Conservation (phyloP, 305 asterid genomes). For the Solanum aculeatissimum region DNA sequence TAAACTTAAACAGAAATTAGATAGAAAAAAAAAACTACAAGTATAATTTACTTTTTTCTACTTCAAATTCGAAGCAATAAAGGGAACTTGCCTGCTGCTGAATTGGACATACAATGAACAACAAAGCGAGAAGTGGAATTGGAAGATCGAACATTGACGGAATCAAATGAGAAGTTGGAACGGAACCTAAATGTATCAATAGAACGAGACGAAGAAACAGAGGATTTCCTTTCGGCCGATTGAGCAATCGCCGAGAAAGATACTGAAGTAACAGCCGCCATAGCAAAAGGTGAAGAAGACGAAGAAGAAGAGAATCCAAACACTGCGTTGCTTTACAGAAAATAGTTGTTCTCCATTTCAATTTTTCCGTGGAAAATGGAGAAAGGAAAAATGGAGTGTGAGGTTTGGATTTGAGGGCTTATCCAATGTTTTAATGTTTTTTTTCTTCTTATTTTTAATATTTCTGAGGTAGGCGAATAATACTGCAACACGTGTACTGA, state of each 20-base stretch:
- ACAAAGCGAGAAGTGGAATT: slow-evolving; percentile 32
- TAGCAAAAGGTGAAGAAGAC: slow-evolving; percentile 1
- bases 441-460: neutral
- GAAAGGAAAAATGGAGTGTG: slow-evolving; percentile 5
- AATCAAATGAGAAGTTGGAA: slow-evolving; percentile 10
- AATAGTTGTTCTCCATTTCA: slow-evolving; percentile 7
- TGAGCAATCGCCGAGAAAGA: slow-evolving; percentile 48
- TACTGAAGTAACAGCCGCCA: slow-evolving; percentile 72
- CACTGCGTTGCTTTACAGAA: slow-evolving; percentile 1
- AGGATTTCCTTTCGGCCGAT: slow-evolving; percentile 32
- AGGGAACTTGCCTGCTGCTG: slow-evolving; percentile 32
- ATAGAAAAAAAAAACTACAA: neutral
- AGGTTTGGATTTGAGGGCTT: slow-evolving; percentile 30
- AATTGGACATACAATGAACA: slow-evolving; percentile 55
- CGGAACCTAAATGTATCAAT: slow-evolving; percentile 49
- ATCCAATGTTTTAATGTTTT: slow-evolving; percentile 16
- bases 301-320: slow-evolving; percentile 12
- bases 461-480: neutral
- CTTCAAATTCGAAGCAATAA: neutral
- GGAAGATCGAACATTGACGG: slow-evolving; percentile 20
- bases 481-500: neutral
- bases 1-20: neutral
- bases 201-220: slow-evolving; percentile 25
- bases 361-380: neutral
- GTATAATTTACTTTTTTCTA: neutral